Evolutionary conservation across 78 protist species (phyloP).

Genomic region (Dictyostelium firmibasis): DNA sequence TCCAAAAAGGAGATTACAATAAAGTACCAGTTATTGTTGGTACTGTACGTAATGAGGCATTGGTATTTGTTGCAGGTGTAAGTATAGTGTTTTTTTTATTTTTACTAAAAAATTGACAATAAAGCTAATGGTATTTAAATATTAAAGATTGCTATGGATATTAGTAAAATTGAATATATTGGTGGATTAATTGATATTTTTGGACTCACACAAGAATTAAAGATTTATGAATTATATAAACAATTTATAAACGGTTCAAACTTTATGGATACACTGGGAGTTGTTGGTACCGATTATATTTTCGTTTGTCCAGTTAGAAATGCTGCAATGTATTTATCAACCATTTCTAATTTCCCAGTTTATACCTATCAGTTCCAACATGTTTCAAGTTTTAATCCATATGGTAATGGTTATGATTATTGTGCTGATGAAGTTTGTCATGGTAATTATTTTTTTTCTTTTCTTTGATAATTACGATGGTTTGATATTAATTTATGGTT

Average conservation of each 20-base stretch:
- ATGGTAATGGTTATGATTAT: neutral
- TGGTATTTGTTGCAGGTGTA: slow-evolving; percentile 63
- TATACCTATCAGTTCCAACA: slow-evolving; percentile 59
- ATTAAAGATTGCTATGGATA: slow-evolving; percentile 21
- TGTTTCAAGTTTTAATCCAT: slow-evolving; percentile 49
- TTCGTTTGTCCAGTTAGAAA: slow-evolving; percentile 77
- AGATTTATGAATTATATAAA: neutral
- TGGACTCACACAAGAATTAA: neutral
- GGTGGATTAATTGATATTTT: slow-evolving; percentile 47
- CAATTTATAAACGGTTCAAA: neutral
- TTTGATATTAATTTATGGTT: too few species aligned
- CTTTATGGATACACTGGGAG: neutral
- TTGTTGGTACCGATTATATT: slow-evolving; percentile 65
- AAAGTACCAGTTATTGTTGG: slow-evolving; percentile 71
- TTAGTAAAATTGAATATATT: slow-evolving; percentile 4
- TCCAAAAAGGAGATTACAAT: slow-evolving; percentile 50
- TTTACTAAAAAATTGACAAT: too few species aligned
- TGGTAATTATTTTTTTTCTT: neutral
- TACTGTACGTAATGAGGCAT: slow-evolving; percentile 51
- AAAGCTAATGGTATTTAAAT: too few species aligned
- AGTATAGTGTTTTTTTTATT: neutral
- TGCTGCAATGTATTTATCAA: slow-evolving; percentile 4
- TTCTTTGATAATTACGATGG: too few species aligned
- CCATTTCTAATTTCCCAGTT: neutral
- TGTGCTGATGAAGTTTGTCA: slow-evolving; percentile 65